Evolutionary conservation across 176 grass and related monocot species (phyloP).

Genomic region (Poa annua): DNA sequence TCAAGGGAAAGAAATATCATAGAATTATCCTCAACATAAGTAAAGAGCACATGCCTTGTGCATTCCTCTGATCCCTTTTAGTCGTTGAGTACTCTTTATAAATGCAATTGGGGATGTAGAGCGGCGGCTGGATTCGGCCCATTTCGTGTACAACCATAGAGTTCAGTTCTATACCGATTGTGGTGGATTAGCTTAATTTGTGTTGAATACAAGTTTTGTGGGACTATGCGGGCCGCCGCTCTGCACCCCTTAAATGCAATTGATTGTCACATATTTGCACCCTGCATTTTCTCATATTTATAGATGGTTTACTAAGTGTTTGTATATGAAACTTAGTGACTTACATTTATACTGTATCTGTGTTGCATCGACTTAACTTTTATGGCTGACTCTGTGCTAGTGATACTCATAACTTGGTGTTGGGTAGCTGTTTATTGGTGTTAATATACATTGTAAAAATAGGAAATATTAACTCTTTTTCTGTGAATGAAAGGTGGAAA

Average conservation of each 20-base stretch:
- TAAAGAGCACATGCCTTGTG: conserved; percentile 5
- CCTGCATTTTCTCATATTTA: background rate
- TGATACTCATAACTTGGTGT: background rate
- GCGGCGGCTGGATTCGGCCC: too few species aligned
- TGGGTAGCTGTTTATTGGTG: conserved; percentile 38
- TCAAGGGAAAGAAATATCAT: background rate
- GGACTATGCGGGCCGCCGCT: too few species aligned
- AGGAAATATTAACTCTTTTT: conserved; percentile 27
- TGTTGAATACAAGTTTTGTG: too few species aligned
- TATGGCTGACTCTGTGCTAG: background rate
- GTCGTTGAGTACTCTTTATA: background rate
- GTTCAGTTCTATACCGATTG: too few species aligned
- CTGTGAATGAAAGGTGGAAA: conserved; percentile 45
- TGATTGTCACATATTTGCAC: conserved; percentile 3
- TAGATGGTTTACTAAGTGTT: background rate
- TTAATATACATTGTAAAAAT: conserved; percentile 16
- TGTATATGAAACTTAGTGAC: background rate
- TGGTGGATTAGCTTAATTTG: too few species aligned
- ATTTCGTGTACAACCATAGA: too few species aligned
- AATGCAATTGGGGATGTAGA: background rate
- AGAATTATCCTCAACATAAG: background rate
- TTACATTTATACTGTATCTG: background rate
- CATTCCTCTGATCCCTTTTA: background rate
- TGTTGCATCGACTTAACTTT: background rate
- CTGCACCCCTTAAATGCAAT: background rate